Conservation (phyloP, 306 rosid species). For the Casuarina equisetifolia region DNA sequence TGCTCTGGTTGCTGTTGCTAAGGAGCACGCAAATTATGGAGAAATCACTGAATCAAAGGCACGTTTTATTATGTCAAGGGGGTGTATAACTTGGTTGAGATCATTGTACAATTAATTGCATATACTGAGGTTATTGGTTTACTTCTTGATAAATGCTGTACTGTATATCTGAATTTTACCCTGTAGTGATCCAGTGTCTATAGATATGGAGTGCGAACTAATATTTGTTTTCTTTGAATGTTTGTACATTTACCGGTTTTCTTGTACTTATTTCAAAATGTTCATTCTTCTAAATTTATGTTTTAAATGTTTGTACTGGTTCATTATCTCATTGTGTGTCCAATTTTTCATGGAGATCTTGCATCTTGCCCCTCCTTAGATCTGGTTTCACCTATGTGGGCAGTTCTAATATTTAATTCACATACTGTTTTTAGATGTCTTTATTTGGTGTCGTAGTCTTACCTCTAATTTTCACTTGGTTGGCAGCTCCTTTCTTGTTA, state of each 20-base stretch:
- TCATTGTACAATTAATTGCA: not conserved
- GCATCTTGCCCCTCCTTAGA: not conserved
- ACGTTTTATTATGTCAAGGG: slow-evolving; percentile 17
- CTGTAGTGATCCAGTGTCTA: not conserved
- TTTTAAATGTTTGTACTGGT: not conserved
- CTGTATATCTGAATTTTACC: not conserved
- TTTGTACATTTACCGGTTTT: not conserved
- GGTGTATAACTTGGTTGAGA: not conserved
- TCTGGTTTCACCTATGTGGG: slow-evolving; percentile 9
- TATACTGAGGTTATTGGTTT: slow-evolving; percentile 2
- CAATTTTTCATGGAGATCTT: not conserved
- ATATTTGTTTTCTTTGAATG: not conserved
- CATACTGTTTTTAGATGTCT: not conserved
- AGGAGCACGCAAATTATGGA: slow-evolving; percentile 95
- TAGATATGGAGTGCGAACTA: not conserved
- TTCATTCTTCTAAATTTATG: not conserved
- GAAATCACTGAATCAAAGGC: slow-evolving; percentile 95
- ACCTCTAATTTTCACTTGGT: not conserved
- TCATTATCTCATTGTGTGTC: not conserved
- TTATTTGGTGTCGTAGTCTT: not conserved
- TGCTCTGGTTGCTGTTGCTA: slow-evolving; percentile 80
- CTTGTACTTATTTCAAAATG: not conserved
- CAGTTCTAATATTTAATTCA: not conserved
- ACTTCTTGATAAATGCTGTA: not conserved
- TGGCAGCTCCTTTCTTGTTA: not conserved